Percentiles rank a stretch among this genome's conserved stretches.
phyloP scores from a whole-genome alignment of 2,329 filamentous ascomycete genomes.

The Acrodontium crateriforme region DNA sequence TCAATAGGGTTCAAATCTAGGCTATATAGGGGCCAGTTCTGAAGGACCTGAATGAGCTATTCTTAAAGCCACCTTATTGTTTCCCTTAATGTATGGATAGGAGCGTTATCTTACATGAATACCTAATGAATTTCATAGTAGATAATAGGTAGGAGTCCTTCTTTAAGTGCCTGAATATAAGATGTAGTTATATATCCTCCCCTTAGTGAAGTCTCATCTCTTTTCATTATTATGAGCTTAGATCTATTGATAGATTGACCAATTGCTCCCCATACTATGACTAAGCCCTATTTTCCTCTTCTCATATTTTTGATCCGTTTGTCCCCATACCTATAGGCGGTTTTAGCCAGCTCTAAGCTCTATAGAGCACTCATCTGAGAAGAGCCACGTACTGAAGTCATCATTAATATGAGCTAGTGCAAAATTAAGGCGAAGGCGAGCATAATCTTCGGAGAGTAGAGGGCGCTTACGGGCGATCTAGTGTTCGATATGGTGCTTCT shows the following conservation, averaged over 20 bases:
- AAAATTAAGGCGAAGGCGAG: not conserved
- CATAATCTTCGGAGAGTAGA: not conserved
- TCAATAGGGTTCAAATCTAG: slow-evolving; percentile 10
- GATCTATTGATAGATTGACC: not conserved
- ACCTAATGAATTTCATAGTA: too few species aligned
- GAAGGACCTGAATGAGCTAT: not conserved
- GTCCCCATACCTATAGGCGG: not conserved
- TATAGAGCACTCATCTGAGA: not conserved
- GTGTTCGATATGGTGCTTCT: not conserved
- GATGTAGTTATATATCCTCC: not conserved
- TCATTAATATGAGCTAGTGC: too few species aligned
- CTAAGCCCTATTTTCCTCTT: not conserved
- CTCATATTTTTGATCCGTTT: not conserved
- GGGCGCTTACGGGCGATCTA: not conserved
- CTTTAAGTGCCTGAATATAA: not conserved
- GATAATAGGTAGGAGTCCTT: not conserved
- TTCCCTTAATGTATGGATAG: not conserved
- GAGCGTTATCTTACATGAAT: slow-evolving; percentile 1
- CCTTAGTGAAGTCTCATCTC: slow-evolving; percentile 1
- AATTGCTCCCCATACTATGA: not conserved
- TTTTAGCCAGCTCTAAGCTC: not conserved
- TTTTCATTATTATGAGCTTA: not conserved
- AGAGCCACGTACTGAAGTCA: too few species aligned
- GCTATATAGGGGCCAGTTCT: slow-evolving; percentile 4
- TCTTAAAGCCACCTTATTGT: not conserved